Percentiles rank a stretch among this genome's conserved stretches.
Conservation (phyloP, 176 grass and related monocot species). For the Bothriochloa decipiens region DNA sequence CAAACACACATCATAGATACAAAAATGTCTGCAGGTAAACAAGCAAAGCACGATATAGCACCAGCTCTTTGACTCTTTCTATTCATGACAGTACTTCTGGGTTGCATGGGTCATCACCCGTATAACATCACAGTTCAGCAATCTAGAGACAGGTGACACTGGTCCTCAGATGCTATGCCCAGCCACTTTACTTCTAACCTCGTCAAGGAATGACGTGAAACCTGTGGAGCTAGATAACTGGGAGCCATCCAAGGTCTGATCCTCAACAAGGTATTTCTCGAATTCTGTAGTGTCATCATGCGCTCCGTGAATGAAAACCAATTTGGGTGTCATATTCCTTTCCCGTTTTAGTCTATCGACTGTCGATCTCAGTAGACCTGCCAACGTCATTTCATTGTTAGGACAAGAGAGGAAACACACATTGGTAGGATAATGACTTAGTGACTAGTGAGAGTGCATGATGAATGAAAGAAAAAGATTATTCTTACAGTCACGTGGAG, state of each 20-base stretch:
- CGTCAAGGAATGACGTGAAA: conserved; percentile 59
- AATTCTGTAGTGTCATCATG: conserved; percentile 69
- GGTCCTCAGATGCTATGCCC: conserved; percentile 31
- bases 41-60: background rate
- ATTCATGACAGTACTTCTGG: background rate
- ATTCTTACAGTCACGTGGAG: conserved; percentile 79
- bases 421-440: background rate
- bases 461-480: conserved; percentile 19
- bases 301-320: conserved; percentile 73
- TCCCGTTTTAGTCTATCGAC: conserved; percentile 82
- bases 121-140: background rate
- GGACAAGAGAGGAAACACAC: background rate
- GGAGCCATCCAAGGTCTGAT: conserved; percentile 61
- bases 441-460: background rate
- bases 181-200: conserved; percentile 45
- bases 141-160: background rate
- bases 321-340: conserved; percentile 77
- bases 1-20: background rate
- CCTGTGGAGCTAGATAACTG: conserved; percentile 32
- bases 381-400: conserved; percentile 29
- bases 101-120: background rate
- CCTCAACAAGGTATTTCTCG: conserved; percentile 86
- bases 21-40: background rate
- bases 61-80: background rate
- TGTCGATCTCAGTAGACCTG: conserved; percentile 74